Evolutionary conservation across 176 grass and related monocot species (phyloP), one percentile per base, ranked within the genome.

Genomic region (Oryza australiensis): DNA sequence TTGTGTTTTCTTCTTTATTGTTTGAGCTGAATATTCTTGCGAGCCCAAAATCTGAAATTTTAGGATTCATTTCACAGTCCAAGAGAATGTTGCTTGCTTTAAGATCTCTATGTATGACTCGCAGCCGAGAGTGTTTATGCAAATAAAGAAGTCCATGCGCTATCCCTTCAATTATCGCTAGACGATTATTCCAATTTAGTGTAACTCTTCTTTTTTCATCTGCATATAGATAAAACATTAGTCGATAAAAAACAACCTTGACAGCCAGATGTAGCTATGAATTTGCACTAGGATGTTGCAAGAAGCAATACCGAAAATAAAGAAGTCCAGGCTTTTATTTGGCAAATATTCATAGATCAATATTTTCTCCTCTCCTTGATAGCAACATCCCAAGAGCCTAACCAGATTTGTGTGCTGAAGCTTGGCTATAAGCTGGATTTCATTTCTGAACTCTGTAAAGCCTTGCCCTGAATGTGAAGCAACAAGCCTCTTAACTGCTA

Each of bases 51-150:
- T 81, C 79, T 60, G 79, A 71, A 42, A 81, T 75, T 71, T 81
- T 81, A 41, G 79, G 79, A 42, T 74, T 83, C 71, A 83, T 83
- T 26, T 83, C 71, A 0, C 12, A 0, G 45, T 83, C 81, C 24
- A 83, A 38, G 15, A 83, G 60, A 74, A 83, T 74, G 42, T 75
- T 83, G 42, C 70, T 83, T 22, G 70, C 70, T 75, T 83, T 83
- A 22, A 83, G 70, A 74, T 74, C 80, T 83, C 80, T 64, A 24
- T 83, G 80, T 83, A 83, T 83, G 16, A 83, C 10, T 51, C 12
- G 70, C 9, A 83, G 22, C 0, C 70, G 40, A 33, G 74, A 77
- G 34, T 62, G 74, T 34, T 77, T 77, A 41, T 84, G 72, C 53
- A 76, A 28, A 77, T 74, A 84, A 33, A 84, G 48, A 69, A 68